Evolutionary conservation across 352 stramenopile genomes (phyloP), one percentile per base, ranked within the genome.

Genomic region (Phytopythium oedochilum): DNA sequence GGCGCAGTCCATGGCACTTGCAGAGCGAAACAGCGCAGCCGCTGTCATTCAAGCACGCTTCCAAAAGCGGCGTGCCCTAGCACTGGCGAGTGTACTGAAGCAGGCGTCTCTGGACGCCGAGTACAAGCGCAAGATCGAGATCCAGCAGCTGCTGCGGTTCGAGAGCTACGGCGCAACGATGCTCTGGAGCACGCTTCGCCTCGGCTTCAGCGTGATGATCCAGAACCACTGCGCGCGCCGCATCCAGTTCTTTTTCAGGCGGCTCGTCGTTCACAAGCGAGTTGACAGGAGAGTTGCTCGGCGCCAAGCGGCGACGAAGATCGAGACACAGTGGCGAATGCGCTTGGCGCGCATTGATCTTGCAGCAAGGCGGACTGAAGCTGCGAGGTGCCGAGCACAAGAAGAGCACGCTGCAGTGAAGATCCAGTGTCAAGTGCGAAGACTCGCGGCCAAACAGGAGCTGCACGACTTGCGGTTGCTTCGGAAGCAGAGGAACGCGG

Each of bases 161-260:
- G 82, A 92, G 50, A 56, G 53, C 22, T 83, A 78, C 39, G 76
- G 78, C 4, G 68, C 66, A 0, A 63, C 60, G 1, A 85, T 89
- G 67, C 66, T 68, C 32, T 88, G 82, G 77, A 63, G 60, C 20
- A 78, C 76, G 2, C 59, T 88, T 5, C 70, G 63, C n/a, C 72
- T 76, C 45, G 78, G 77, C 40, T 74, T 86, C 47, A 72, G 88
- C 34, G 48, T 88, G 44, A 39, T 75, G 22, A 53, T 82, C 14
- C 73, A 86, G 34, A 81, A 68, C 35, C 59, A 66, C 4, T 78
- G 70, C 26, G 73, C 82, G 20, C 53, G 66, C 28, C 67, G 62
- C 0, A 70, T 89, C 26, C 76, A 86, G 54, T 65, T 71, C 25
- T 77, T 86, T 45, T 72, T 82, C 26, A 66, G 82, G 2, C 60